Conservation (phyloP, 495 filamentous ascomycete species). For the Penicillium salamii region DNA sequence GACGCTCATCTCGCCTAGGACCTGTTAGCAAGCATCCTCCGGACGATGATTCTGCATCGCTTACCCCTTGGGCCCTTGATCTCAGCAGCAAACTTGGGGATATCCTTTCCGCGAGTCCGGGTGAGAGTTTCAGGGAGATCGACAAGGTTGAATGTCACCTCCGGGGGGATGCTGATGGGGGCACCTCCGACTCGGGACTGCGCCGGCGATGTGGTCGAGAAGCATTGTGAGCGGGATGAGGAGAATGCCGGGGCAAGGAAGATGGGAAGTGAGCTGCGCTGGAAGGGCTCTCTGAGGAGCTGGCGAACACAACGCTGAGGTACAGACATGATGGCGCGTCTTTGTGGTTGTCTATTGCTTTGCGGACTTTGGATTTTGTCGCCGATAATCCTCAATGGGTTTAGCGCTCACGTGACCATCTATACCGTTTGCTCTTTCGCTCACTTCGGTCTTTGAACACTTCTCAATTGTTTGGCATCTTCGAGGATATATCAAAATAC, state of each 20-base stretch:
- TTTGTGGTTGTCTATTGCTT: slow-evolving; percentile 25
- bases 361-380: slow-evolving; percentile 38
- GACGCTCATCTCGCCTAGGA: slow-evolving; percentile 65
- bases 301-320: slow-evolving; percentile 42
- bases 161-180: slow-evolving; percentile 77
- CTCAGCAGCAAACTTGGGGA: slow-evolving; percentile 56
- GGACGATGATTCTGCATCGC: slow-evolving; percentile 5
- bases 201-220: slow-evolving; percentile 64
- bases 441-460: neutral
- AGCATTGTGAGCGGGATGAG: slow-evolving; percentile 52
- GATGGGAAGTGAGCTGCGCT: slow-evolving; percentile 50
- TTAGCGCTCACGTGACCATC: slow-evolving; percentile 35
- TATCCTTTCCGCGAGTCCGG: slow-evolving; percentile 52
- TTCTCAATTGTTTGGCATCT: too few species aligned
- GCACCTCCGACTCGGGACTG: slow-evolving; percentile 81
- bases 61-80: slow-evolving; percentile 75
- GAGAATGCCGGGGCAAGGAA: slow-evolving; percentile 78
- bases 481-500: too few species aligned
- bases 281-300: slow-evolving; percentile 35
- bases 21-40: neutral
- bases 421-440: neutral
- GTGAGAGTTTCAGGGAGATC: slow-evolving; percentile 51
- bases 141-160: slow-evolving; percentile 67
- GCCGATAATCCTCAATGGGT: slow-evolving; percentile 24
- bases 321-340: slow-evolving; percentile 34